Percentiles rank a stretch among this genome's conserved stretches.
phyloP scores from a whole-genome alignment of 108 stramenopile genomes.

The Discostella pseudostelligera region DNA sequence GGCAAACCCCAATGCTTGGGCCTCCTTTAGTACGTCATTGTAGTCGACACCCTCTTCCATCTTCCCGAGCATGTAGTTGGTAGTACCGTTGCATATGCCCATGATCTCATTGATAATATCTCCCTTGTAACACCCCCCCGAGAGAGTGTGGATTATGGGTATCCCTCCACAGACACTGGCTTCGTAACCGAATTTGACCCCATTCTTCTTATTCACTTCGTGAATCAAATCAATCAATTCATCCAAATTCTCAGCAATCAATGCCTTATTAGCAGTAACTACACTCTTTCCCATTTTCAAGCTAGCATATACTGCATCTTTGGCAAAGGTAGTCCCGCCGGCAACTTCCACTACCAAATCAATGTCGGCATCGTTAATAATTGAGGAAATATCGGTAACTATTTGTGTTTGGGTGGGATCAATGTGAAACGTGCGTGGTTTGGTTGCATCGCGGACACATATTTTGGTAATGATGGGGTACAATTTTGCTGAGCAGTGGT shows the following conservation, averaged over 20 bases:
- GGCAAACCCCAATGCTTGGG: slow-evolving; percentile 78
- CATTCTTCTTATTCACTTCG: slow-evolving; percentile 17
- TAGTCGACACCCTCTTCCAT: slow-evolving; percentile 63
- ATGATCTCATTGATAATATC: slow-evolving; percentile 71
- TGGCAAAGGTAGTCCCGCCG: slow-evolving; percentile 66
- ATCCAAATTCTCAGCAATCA: slow-evolving; percentile 70
- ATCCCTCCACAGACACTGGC: slow-evolving; percentile 88
- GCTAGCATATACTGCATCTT: slow-evolving; percentile 57
- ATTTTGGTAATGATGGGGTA: slow-evolving; percentile 75
- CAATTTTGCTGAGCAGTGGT: background rate
- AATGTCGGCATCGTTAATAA: slow-evolving; percentile 63
- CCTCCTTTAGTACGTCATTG: slow-evolving; percentile 66
- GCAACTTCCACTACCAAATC: slow-evolving; percentile 79
- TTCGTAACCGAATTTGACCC: slow-evolving; percentile 64
- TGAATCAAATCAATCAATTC: slow-evolving; percentile 43
- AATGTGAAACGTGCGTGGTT: slow-evolving; percentile 73
- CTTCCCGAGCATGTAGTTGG: slow-evolving; percentile 83
- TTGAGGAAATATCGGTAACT: slow-evolving; percentile 63
- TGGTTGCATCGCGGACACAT: slow-evolving; percentile 76
- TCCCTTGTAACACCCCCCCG: slow-evolving; percentile 57
- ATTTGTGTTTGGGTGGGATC: slow-evolving; percentile 48
- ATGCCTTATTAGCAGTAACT: slow-evolving; percentile 83
- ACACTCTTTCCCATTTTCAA: slow-evolving; percentile 62
- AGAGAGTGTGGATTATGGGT: slow-evolving; percentile 73
- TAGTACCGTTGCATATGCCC: slow-evolving; percentile 86